Conservation (phyloP, 2,329 filamentous ascomycete species). For the Endothia cerciana region DNA sequence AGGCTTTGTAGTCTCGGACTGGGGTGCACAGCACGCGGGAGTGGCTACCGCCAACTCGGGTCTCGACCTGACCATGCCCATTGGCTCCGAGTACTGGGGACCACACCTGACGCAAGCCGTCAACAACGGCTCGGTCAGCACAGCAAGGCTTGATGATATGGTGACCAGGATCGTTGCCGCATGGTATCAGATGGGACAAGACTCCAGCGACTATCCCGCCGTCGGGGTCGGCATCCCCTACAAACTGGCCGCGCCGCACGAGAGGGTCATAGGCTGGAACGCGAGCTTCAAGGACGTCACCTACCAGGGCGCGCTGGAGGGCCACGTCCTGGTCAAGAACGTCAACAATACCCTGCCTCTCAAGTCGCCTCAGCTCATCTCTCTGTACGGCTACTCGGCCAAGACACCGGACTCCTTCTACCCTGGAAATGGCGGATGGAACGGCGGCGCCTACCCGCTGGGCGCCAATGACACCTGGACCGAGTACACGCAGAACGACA, state of each 20-base stretch:
- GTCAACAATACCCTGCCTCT: slow-evolving; percentile 58
- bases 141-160: slow-evolving; percentile 63
- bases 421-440: slow-evolving; percentile 43
- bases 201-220: slow-evolving; percentile 45
- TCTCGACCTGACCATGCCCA: slow-evolving; percentile 74
- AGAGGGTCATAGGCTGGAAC: slow-evolving; percentile 58
- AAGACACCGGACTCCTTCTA: slow-evolving; percentile 49
- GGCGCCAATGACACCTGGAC: slow-evolving; percentile 38
- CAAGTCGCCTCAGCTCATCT: slow-evolving; percentile 52
- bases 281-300: slow-evolving; percentile 45
- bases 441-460: slow-evolving; percentile 45
- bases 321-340: slow-evolving; percentile 69
- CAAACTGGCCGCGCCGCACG: slow-evolving; percentile 54
- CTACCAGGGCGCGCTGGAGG: slow-evolving; percentile 61
- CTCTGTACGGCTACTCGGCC: slow-evolving; percentile 65
- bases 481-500: slow-evolving; percentile 28
- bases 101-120: slow-evolving; percentile 62
- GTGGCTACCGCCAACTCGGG: slow-evolving; percentile 66
- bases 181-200: slow-evolving; percentile 61
- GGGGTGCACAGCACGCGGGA: slow-evolving; percentile 67
- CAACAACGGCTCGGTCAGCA: slow-evolving; percentile 60
- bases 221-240: slow-evolving; percentile 58
- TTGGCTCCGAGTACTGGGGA: slow-evolving; percentile 45
- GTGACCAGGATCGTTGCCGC: slow-evolving; percentile 48
- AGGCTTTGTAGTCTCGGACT: slow-evolving; percentile 67